These are phyloP conservation scores for Begonia loranthoides DNA, from an alignment of 306 rosid genomes.

Conservation along the genomic window DNA sequence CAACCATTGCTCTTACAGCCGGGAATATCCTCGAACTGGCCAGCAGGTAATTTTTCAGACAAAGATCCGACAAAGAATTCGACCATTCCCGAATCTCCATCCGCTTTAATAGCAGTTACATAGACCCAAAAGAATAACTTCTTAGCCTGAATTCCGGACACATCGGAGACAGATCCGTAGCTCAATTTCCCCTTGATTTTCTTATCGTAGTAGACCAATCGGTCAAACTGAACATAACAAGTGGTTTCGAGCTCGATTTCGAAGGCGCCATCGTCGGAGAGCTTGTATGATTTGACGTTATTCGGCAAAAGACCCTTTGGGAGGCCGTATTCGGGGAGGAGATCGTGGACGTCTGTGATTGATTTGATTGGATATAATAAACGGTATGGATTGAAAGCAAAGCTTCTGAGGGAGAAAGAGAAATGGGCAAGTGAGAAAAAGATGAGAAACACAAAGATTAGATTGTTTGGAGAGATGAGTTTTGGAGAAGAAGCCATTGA, in stretches of 20 bases:
- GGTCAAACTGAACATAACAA: conserved; percentile 47
- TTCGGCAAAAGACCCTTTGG: conserved; percentile 59
- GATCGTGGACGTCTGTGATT: conserved; percentile 36
- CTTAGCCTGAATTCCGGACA: conserved; percentile 60
- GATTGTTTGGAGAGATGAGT: too few relatives aligned
- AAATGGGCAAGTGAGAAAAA: conserved; percentile 10
- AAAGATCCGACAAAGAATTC: conserved; percentile 45
- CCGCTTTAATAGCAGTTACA: conserved; percentile 36
- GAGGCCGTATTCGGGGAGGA: conserved; percentile 48
- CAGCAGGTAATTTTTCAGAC: conserved; percentile 36
- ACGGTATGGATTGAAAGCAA: not conserved
- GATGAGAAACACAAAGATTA: conserved; percentile 9
- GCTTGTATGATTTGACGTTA: conserved; percentile 40
- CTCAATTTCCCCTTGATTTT: conserved; percentile 33
- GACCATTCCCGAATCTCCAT: conserved; percentile 20
- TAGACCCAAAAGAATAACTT: conserved; percentile 45
- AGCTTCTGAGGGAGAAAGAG: conserved; percentile 9
- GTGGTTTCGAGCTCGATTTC: conserved; percentile 25
- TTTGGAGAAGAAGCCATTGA: conserved; percentile 19
- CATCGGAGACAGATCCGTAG: conserved; percentile 35
- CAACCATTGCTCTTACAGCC: conserved; percentile 22
- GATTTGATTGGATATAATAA: not conserved
- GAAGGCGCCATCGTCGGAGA: conserved; percentile 36
- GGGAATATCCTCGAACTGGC: conserved; percentile 39
- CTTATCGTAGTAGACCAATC: conserved; percentile 39